A percentile compares a stretch with the other conserved stretches of the same genome.
phyloP scores from a whole-genome alignment of 1,139 yeast species.

The Suhomyces atakaporum region DNA sequence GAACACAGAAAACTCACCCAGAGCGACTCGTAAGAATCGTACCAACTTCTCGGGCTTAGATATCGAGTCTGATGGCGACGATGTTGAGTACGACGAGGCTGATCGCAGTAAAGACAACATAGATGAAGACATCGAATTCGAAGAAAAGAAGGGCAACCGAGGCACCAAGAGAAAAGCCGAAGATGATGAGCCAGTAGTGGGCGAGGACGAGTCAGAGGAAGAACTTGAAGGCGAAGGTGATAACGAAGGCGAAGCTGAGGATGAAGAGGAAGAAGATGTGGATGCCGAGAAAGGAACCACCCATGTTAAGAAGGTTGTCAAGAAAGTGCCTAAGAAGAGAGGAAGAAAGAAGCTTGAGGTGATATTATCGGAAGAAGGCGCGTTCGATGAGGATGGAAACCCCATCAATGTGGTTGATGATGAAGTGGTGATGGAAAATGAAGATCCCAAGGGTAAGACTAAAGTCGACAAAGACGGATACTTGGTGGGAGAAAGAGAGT shows the following conservation, averaged over 20 bases:
- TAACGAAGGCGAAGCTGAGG: slow-evolving; percentile 21
- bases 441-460: slow-evolving; percentile 76
- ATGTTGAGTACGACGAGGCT: slow-evolving; percentile 18
- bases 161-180: slow-evolving; percentile 22
- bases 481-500: slow-evolving; percentile 74
- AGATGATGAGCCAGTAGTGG: slow-evolving; percentile 24
- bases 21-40: slow-evolving; percentile 22
- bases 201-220: slow-evolving; percentile 24
- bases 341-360: slow-evolving; percentile 50
- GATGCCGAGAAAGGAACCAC: slow-evolving; percentile 7
- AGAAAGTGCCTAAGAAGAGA: slow-evolving; percentile 38
- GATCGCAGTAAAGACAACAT: slow-evolving; percentile 11
- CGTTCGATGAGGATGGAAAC: slow-evolving; percentile 52
- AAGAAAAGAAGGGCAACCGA: slow-evolving; percentile 10
- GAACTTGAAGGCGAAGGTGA: slow-evolving; percentile 22
- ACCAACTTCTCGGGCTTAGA: slow-evolving; percentile 33
- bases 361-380: slow-evolving; percentile 39
- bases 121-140: slow-evolving; percentile 22
- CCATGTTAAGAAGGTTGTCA: slow-evolving; percentile 10
- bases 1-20: slow-evolving; percentile 19
- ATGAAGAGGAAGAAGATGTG: slow-evolving; percentile 13
- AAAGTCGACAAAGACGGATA: slow-evolving; percentile 73
- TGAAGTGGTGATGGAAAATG: slow-evolving; percentile 73
- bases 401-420: slow-evolving; percentile 65
- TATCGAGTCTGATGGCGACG: slow-evolving; percentile 19